Evolutionary conservation across 306 rosid genomes (phyloP).

Genomic region (Ormosia semicastrata): DNA sequence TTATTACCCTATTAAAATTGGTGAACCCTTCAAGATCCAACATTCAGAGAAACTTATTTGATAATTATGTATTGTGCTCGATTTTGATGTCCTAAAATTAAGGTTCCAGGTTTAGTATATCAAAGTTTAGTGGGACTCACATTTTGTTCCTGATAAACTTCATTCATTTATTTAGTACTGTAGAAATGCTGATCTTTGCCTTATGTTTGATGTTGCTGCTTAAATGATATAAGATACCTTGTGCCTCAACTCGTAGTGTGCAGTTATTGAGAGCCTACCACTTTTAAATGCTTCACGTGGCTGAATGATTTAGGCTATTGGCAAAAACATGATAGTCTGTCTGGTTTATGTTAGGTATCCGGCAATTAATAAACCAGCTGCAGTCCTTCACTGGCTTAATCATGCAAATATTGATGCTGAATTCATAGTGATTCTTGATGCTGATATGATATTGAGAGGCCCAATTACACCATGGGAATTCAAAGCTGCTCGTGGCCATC

Average conservation of each 20-base stretch:
- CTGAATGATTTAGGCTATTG: neutral
- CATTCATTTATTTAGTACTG: neutral
- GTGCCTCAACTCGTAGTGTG: neutral
- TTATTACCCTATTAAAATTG: neutral
- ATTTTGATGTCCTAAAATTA: slow-evolving; percentile 21
- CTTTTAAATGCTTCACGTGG: slow-evolving; percentile 2
- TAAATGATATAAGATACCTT: neutral
- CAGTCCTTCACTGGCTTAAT: slow-evolving; percentile 98
- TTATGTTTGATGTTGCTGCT: slow-evolving; percentile 11
- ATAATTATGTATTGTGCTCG: neutral
- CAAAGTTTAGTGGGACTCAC: slow-evolving; percentile 1
- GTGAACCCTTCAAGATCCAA: neutral
- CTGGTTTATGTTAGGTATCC: slow-evolving; percentile 74
- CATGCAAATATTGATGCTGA: slow-evolving; percentile 86
- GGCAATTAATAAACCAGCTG: slow-evolving; percentile 98
- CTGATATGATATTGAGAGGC: slow-evolving; percentile 97
- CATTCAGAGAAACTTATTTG: neutral
- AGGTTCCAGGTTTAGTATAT: slow-evolving; percentile 1
- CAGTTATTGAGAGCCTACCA: slow-evolving; percentile 6
- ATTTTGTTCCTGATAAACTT: neutral
- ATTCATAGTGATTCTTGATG: slow-evolving; percentile 94
- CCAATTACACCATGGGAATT: slow-evolving; percentile 98
- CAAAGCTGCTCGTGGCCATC: slow-evolving; percentile 84
- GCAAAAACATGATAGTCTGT: slow-evolving; percentile 16
- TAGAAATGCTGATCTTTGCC: neutral